Percentiles rank a stretch among this genome's conserved stretches.
Evolutionary conservation across 2,329 filamentous ascomycete genomes (phyloP).

Genomic region (Epichloe hybrida): DNA sequence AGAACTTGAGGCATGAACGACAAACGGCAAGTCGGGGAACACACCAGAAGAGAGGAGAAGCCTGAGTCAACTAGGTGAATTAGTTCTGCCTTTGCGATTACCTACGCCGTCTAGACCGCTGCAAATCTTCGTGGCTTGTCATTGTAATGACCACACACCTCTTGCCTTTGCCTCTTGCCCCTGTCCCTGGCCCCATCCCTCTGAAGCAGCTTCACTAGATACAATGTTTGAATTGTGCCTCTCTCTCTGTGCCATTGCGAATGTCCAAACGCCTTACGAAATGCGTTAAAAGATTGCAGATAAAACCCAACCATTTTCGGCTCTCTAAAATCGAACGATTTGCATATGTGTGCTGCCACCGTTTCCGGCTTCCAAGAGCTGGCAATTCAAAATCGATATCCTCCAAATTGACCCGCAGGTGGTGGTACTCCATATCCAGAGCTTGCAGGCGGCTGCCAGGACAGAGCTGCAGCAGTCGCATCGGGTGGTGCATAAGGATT

Average conservation of each 20-base stretch:
- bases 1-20: background rate
- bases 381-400: slow-evolving; percentile 19
- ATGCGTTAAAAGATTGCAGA: slow-evolving; percentile 3
- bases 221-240: background rate
- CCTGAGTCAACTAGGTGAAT: too few species aligned
- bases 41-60: too few species aligned
- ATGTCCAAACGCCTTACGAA: slow-evolving; percentile 14
- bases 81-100: background rate
- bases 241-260: background rate
- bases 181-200: background rate
- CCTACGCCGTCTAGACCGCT: background rate
- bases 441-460: slow-evolving; percentile 17
- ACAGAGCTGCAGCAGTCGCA: slow-evolving; percentile 9
- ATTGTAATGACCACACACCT: too few species aligned
- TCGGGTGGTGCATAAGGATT: slow-evolving; percentile 19
- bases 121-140: background rate
- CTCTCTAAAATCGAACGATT: background rate
- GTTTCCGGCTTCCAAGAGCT: background rate
- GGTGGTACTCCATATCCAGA: slow-evolving; percentile 18
- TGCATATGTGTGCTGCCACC: background rate
- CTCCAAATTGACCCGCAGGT: slow-evolving; percentile 22
- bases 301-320: background rate
- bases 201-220: background rate
- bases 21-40: background rate
- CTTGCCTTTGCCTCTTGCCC: background rate